These are phyloP conservation scores for Tolypocladium album DNA, from an alignment of 2,329 filamentous ascomycete species.

Conservation along the genomic window DNA sequence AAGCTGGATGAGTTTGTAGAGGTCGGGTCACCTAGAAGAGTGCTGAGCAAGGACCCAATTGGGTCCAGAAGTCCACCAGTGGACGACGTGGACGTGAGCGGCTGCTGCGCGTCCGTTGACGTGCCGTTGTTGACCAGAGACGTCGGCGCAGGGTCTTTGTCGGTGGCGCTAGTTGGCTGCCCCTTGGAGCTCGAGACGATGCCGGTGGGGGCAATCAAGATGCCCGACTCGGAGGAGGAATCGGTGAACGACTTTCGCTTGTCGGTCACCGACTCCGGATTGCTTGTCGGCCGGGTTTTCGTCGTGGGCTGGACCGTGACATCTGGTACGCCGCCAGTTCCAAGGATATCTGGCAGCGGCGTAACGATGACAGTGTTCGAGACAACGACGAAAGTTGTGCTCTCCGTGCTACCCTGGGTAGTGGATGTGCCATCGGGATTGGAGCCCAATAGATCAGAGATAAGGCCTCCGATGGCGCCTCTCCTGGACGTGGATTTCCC, in stretches of 20 bases:
- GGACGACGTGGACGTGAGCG: neutral
- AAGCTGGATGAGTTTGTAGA: constrained; percentile 3
- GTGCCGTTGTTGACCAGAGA: constrained; percentile 3
- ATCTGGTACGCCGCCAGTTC: neutral
- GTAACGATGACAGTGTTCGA: neutral
- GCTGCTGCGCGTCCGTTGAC: neutral
- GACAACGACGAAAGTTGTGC: neutral
- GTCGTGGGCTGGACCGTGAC: neutral
- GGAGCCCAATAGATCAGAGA: constrained; percentile 11
- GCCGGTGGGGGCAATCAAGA: constrained; percentile 17
- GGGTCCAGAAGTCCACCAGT: constrained; percentile 12
- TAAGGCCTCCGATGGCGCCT: constrained; percentile 10
- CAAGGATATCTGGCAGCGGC: neutral
- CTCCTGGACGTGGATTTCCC: constrained; percentile 7
- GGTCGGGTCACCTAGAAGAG: constrained; percentile 6
- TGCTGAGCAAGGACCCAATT: constrained; percentile 10
- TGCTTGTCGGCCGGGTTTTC: neutral
- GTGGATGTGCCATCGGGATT: neutral
- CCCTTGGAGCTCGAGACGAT: constrained; percentile 7
- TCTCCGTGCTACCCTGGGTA: neutral
- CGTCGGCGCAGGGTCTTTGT: neutral
- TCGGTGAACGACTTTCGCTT: neutral
- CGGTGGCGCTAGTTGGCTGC: neutral
- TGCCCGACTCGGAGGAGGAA: constrained; percentile 6
- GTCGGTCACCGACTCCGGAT: neutral